Evolutionary conservation across 495 filamentous ascomycete species (phyloP).

Genomic region (Astrothelium subdiscretum): DNA sequence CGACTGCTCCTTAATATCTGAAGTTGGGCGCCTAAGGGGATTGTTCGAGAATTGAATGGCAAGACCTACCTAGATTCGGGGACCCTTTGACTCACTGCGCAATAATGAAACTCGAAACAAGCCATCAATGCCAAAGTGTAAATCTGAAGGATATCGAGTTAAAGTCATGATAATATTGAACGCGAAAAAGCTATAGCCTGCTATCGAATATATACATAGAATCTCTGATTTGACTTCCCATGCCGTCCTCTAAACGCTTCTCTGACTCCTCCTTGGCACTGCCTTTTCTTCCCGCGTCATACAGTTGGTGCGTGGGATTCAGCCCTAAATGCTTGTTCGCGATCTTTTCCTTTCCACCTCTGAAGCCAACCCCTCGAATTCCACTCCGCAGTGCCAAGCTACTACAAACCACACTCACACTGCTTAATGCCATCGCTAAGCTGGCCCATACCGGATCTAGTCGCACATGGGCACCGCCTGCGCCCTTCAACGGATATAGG

Average conservation of each 20-base stretch:
- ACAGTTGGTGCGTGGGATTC: neutral
- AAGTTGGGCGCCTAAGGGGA: no score
- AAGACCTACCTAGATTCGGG: no score
- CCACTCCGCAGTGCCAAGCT: slow-evolving; percentile 20
- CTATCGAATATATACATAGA: neutral
- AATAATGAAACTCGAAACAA: no score
- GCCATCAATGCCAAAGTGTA: neutral
- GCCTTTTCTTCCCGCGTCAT: neutral
- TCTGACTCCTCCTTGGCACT: neutral
- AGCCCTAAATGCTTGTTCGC: neutral
- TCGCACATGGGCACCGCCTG: slow-evolving; percentile 40
- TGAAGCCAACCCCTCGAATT: slow-evolving; percentile 20
- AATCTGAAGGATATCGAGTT: no score
- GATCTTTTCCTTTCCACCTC: neutral
- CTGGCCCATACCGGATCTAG: slow-evolving; percentile 77
- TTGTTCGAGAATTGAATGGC: no score
- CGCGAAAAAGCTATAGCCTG: neutral
- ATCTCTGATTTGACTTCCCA: neutral
- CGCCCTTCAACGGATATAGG: slow-evolving; percentile 54
- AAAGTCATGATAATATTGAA: no score
- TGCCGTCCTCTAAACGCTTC: neutral
- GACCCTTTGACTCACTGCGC: no score
- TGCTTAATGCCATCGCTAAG: slow-evolving; percentile 77
- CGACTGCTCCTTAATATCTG: no score
- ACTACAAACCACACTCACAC: slow-evolving; percentile 54